Conservation (phyloP, 2,329 filamentous ascomycete species). For the Sporothrix euskadiensis region DNA sequence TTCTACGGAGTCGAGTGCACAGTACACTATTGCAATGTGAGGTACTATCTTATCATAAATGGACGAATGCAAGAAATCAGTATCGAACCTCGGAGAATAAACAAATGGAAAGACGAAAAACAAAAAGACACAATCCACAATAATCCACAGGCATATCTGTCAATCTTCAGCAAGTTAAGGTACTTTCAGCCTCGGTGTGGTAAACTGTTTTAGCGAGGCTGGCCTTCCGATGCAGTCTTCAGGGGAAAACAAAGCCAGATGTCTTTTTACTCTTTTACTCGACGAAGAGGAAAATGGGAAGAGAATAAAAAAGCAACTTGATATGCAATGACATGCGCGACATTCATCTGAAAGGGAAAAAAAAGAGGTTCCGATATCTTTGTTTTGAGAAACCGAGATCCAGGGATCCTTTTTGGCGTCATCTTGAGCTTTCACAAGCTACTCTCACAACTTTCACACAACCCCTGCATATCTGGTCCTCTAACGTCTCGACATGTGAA, state of each 20-base stretch:
- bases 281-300: not conserved
- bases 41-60: not conserved
- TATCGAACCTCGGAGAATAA: not conserved
- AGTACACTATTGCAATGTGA: constrained; percentile 3
- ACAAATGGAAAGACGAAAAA: not conserved
- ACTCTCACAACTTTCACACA: not conserved
- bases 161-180: not conserved
- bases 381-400: constrained; percentile 1
- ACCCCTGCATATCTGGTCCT: not conserved
- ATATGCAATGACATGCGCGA: not conserved
- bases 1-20: not conserved
- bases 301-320: not conserved
- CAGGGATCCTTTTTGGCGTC: not conserved
- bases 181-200: not conserved
- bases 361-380: not conserved
- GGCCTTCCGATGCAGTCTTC: not conserved
- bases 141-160: not conserved
- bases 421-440: not conserved
- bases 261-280: not conserved
- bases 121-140: not conserved
- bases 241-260: not conserved
- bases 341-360: not conserved
- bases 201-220: not conserved
- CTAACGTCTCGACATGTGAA: not conserved
- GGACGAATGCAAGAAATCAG: not conserved